phyloP scores from a whole-genome alignment of 192 early-diverging fungal species.

The Coemansia sp. region DNA sequence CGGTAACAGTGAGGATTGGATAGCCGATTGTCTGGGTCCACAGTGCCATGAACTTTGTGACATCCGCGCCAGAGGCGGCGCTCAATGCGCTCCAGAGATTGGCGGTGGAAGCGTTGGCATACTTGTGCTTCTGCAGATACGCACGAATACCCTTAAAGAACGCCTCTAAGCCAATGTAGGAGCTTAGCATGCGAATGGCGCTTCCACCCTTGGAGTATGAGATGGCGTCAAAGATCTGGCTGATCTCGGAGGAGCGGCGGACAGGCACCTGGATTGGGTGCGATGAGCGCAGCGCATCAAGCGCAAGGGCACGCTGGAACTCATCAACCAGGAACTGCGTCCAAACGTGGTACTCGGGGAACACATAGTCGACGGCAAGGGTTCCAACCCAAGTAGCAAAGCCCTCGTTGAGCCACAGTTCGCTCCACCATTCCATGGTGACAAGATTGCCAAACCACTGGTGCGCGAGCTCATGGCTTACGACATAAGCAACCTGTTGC shows the following conservation, averaged over 20 bases:
- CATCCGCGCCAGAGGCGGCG: slow-evolving; percentile 80
- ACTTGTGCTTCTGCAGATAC: slow-evolving; percentile 85
- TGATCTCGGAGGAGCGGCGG: slow-evolving; percentile 81
- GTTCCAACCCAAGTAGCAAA: slow-evolving; percentile 97
- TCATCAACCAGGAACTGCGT: slow-evolving; percentile 81
- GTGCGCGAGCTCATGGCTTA: slow-evolving; percentile 87
- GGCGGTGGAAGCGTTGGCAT: slow-evolving; percentile 80
- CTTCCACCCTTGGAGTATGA: slow-evolving; percentile 89
- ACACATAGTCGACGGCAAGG: slow-evolving; percentile 84
- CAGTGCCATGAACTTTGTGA: slow-evolving; percentile 77
- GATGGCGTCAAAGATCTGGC: slow-evolving; percentile 96
- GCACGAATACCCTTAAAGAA: slow-evolving; percentile 72
- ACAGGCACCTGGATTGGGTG: slow-evolving; percentile 94
- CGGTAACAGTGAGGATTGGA: slow-evolving; percentile 82
- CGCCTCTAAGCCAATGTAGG: slow-evolving; percentile 68
- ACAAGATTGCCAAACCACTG: slow-evolving; percentile 97
- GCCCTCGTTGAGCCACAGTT: slow-evolving; percentile 96
- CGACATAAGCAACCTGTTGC: slow-evolving; percentile 84
- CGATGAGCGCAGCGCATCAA: slow-evolving; percentile 84
- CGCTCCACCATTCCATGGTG: slow-evolving; percentile 96
- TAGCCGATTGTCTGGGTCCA: slow-evolving; percentile 91
- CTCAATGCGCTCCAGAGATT: slow-evolving; percentile 87
- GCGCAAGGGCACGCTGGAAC: slow-evolving; percentile 70
- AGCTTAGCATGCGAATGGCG: slow-evolving; percentile 92
- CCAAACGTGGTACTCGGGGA: slow-evolving; percentile 95